Evolutionary conservation across 2,329 filamentous ascomycete genomes (phyloP), one percentile per base, ranked within the genome.

Genomic region (Lachnellula willkommii): DNA sequence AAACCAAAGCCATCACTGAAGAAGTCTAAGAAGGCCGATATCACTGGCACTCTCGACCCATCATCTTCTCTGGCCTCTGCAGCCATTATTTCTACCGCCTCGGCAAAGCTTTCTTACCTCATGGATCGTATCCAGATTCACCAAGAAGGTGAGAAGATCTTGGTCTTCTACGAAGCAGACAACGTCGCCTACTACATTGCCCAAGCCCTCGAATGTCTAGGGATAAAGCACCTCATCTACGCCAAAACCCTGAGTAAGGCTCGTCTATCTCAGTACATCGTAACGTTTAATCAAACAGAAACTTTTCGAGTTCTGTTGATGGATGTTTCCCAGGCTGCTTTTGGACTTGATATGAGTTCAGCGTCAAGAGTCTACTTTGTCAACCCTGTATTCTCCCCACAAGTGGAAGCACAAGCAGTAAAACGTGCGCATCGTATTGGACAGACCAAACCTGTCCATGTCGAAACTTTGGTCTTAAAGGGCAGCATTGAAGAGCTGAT

Each of bases 141-240:
- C 59, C 83, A 94, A 52, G 71, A 77, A 1, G 73, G 79, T 0
- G 91, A 96, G 66, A 95, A 96, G 71, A 94, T 95, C 3, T 83
- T 96, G 52, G 81, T 96, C 9, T 97, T 97, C 70, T 96, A 96
- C 69, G 90, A 95, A 58, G 87, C 88, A 35, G 88, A 94, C 58
- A 93, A 95, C 63, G 80, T 88, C 2, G 92, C 90, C 1, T 95
- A 83, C 70, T 96, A 95, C 72, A 81, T 96, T 40, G 88, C 90
- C 0, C 85, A 91, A 67, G 84, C 87, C 32, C 78, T 97, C 0
- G 92, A 96, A 62, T 78, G 93, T 75, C 73, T 85, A 9, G 78
- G 81, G 64, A 75, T 86, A 4, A 74, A 79, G 20, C 77, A 85
- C 52, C 74, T 90, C 4, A 87, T 85, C 56, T 91, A 90, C 63